These are phyloP conservation scores for Cyclospora cayetanensis DNA, from an alignment of 169 alveolate genomes.

Conservation along the genomic window DNA sequence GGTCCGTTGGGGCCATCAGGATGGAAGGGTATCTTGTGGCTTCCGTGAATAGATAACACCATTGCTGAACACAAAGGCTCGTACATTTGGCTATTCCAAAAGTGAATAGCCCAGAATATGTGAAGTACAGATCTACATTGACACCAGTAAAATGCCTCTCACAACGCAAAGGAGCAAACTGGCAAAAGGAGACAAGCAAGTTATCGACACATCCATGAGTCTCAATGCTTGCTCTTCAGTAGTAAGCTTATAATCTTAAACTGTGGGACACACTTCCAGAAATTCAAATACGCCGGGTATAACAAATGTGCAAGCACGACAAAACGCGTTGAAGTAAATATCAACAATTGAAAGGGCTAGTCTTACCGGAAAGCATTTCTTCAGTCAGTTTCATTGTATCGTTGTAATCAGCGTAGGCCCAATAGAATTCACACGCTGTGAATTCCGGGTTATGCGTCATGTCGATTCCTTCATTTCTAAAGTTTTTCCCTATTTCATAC, in stretches of 20 bases:
- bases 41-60: slow-evolving; percentile 91
- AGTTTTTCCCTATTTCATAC: slow-evolving; percentile 98
- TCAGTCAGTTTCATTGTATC: slow-evolving; percentile 98
- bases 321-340: background rate
- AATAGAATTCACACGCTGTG: slow-evolving; percentile 98
- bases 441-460: slow-evolving; percentile 99
- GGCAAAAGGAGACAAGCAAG: background rate
- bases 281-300: no score
- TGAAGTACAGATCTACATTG: background rate
- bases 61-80: slow-evolving; percentile 62
- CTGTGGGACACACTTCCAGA: no score
- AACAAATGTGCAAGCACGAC: background rate
- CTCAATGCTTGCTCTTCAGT: background rate
- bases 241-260: no score
- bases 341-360: slow-evolving; percentile 73
- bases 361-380: slow-evolving; percentile 91
- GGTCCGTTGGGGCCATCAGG: slow-evolving; percentile 95
- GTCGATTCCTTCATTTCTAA: slow-evolving; percentile 99
- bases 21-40: slow-evolving; percentile 93
- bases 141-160: background rate
- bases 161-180: background rate
- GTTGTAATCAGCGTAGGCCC: slow-evolving; percentile 96
- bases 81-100: no score
- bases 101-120: background rate
- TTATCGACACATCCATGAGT: no score